phyloP scores from a whole-genome alignment of 108 stramenopile genomes.

The Discostella pseudostelligera region DNA sequence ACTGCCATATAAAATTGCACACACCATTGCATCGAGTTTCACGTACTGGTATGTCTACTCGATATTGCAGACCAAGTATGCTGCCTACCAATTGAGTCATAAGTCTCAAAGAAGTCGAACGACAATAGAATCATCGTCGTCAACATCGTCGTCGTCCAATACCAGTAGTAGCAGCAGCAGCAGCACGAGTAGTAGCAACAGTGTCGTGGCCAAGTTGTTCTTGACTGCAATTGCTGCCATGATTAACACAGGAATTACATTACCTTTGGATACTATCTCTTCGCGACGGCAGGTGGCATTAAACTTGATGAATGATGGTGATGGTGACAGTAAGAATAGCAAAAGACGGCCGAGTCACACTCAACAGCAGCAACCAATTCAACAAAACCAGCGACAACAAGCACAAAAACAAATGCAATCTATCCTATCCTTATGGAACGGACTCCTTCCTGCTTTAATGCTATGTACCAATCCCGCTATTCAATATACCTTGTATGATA shows the following conservation, averaged over 20 bases:
- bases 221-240: constrained; percentile 85
- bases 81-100: background rate
- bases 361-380: constrained; percentile 1
- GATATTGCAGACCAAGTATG: constrained; percentile 53
- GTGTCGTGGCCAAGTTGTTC: constrained; percentile 54
- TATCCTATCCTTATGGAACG: constrained; percentile 71
- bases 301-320: constrained; percentile 2
- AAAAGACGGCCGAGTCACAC: constrained; percentile 16
- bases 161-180: constrained; percentile 71
- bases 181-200: constrained; percentile 36
- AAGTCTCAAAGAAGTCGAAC: too few relatives aligned
- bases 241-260: constrained; percentile 80
- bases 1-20: constrained; percentile 68
- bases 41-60: constrained; percentile 88
- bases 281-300: constrained; percentile 57
- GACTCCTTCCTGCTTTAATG: constrained; percentile 81
- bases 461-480: constrained; percentile 94
- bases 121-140: constrained; percentile 1
- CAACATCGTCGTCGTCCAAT: constrained; percentile 48
- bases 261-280: constrained; percentile 89
- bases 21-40: constrained; percentile 83
- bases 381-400: background rate
- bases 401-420: constrained; percentile 13
- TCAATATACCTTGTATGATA: constrained; percentile 90
- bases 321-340: background rate